These are phyloP conservation scores for Penicillium paradoxum DNA, from an alignment of 495 filamentous ascomycete species.

Conservation along the genomic window DNA sequence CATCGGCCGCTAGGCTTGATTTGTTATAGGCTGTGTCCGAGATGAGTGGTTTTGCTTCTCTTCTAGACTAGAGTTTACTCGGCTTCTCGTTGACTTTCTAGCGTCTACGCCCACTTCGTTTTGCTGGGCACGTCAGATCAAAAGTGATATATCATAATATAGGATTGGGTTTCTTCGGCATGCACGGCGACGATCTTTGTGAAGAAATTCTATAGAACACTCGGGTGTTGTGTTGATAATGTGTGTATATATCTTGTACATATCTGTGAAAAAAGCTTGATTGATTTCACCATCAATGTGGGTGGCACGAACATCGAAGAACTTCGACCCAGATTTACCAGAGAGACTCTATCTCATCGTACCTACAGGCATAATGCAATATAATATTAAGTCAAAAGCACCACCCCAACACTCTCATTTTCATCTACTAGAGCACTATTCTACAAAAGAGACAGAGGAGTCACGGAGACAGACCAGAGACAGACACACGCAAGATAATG, in stretches of 20 bases:
- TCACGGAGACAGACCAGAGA: slow-evolving; percentile 24
- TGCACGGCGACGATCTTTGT: background rate
- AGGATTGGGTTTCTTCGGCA: background rate
- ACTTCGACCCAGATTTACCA: background rate
- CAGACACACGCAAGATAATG: slow-evolving; percentile 15
- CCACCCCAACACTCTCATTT: slow-evolving; percentile 24
- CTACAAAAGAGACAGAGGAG: slow-evolving; percentile 38
- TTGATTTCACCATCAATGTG: background rate
- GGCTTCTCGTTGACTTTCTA: too few relatives aligned
- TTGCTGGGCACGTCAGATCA: background rate
- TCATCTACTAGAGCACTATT: slow-evolving; percentile 41
- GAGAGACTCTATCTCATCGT: background rate
- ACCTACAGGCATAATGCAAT: background rate
- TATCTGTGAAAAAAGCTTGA: background rate
- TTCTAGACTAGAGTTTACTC: background rate
- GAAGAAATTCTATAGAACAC: too few relatives aligned
- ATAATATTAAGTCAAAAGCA: slow-evolving; percentile 14
- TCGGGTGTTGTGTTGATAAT: too few relatives aligned
- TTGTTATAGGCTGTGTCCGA: background rate
- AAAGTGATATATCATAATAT: background rate
- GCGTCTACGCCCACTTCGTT: too few relatives aligned
- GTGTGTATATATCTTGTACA: too few relatives aligned
- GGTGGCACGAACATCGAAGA: background rate
- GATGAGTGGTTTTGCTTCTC: background rate
- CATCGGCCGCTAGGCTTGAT: slow-evolving; percentile 36